A percentile compares a stretch with the other conserved stretches of the same genome.
Conservation (phyloP, 176 grass and related monocot species). For the Phoenix roebelenii region DNA sequence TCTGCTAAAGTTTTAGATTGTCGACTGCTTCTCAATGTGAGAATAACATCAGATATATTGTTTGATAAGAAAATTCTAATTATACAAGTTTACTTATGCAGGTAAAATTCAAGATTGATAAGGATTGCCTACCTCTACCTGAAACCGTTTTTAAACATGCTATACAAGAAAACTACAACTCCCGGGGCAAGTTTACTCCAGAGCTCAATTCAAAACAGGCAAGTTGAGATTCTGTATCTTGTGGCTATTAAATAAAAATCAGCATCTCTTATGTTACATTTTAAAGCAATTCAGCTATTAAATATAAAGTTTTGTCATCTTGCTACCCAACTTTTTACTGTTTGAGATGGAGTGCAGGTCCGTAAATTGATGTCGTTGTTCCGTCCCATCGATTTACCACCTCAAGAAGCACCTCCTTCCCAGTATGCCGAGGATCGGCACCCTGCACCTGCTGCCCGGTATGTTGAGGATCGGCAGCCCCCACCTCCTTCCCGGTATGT, state of each 20-base stretch:
- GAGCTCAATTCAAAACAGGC: slow-evolving; percentile 60
- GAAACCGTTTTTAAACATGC: slow-evolving; percentile 45
- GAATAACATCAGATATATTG: background rate
- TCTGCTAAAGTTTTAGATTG: background rate
- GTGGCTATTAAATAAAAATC: background rate
- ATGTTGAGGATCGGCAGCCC: slow-evolving; percentile 23
- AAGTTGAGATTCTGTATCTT: slow-evolving; percentile 11
- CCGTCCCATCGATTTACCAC: slow-evolving; percentile 22
- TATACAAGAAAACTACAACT: slow-evolving; percentile 64
- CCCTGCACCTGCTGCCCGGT: slow-evolving; percentile 2
- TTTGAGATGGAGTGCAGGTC: slow-evolving; percentile 36
- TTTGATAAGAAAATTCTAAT: background rate
- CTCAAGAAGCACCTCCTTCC: slow-evolving; percentile 10
- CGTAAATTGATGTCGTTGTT: slow-evolving; percentile 38
- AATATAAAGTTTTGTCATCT: background rate
- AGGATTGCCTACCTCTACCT: slow-evolving; percentile 59
- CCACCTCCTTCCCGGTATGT: slow-evolving; percentile 15
- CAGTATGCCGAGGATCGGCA: slow-evolving; percentile 27
- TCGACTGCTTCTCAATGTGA: background rate
- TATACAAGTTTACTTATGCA: slow-evolving; percentile 14
- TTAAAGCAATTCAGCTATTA: slow-evolving; percentile 6
- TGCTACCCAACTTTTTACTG: slow-evolving; percentile 1
- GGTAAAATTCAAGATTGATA: slow-evolving; percentile 75
- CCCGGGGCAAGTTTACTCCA: slow-evolving; percentile 48
- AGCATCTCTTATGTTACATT: background rate